These are phyloP conservation scores for Linum tenue DNA, from an alignment of 345 rosid species.

Conservation along the genomic window DNA sequence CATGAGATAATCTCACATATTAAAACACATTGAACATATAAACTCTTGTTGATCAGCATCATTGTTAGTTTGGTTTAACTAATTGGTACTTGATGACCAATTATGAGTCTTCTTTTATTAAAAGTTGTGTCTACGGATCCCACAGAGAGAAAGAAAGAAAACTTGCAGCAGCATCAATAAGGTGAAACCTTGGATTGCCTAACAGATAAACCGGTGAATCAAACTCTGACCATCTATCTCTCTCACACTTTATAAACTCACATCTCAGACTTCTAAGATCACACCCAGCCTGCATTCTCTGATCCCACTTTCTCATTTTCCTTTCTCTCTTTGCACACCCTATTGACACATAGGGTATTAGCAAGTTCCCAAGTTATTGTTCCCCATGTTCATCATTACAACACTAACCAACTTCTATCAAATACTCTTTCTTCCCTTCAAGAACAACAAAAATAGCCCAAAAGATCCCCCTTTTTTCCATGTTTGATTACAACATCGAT, in stretches of 20 bases:
- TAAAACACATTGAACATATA: neutral
- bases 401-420: neutral
- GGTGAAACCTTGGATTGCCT: neutral
- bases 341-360: neutral
- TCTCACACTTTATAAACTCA: neutral
- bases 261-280: neutral
- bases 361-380: neutral
- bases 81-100: too few relatives aligned
- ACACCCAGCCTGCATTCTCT: neutral
- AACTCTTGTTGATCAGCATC: neutral
- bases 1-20: too few relatives aligned
- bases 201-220: neutral
- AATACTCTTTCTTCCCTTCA: neutral
- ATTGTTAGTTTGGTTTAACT: neutral
- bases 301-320: neutral
- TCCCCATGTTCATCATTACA: neutral
- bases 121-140: conserved; percentile 9
- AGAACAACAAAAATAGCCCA: too few relatives aligned
- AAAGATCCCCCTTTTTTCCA: neutral
- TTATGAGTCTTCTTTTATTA: conserved; percentile 2
- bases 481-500: neutral
- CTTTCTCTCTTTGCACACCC: neutral
- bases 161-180: neutral
- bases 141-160: neutral
- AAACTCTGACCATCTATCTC: neutral